phyloP scores from a whole-genome alignment of 1,284 basidiomycete species.

The Pseudozyma sp. region DNA sequence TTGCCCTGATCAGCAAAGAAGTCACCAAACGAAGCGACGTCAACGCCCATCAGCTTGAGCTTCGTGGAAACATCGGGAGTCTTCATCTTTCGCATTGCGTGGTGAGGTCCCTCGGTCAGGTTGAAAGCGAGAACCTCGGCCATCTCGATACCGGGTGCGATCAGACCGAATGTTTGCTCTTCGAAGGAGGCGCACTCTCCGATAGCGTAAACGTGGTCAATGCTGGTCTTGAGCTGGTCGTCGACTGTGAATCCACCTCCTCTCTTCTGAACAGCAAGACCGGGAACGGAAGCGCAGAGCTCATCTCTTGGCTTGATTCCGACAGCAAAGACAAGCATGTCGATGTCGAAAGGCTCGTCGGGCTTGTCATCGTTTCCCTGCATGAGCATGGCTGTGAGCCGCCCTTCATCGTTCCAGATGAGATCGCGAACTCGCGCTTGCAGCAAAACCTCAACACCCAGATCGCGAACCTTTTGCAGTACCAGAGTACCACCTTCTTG shows the following conservation, averaged over 20 bases:
- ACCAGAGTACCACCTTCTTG: constrained; percentile 78
- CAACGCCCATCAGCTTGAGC: constrained; percentile 80
- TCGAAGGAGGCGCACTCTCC: constrained; percentile 81
- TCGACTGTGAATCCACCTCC: constrained; percentile 76
- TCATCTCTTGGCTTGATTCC: constrained; percentile 78
- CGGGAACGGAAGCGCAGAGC: constrained; percentile 70
- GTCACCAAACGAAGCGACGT: constrained; percentile 81
- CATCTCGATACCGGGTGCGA: constrained; percentile 81
- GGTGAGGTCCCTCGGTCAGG: constrained; percentile 72
- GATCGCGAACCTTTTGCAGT: constrained; percentile 75
- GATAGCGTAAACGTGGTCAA: constrained; percentile 77
- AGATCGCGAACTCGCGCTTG: constrained; percentile 72
- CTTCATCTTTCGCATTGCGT: constrained; percentile 74
- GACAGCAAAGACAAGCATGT: constrained; percentile 67
- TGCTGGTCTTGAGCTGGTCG: constrained; percentile 75
- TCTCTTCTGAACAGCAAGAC: constrained; percentile 71
- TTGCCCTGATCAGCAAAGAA: constrained; percentile 77
- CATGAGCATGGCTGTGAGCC: constrained; percentile 60
- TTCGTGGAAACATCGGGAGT: constrained; percentile 76
- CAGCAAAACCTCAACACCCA: constrained; percentile 77
- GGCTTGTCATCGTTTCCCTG: constrained; percentile 64
- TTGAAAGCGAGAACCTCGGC: constrained; percentile 82
- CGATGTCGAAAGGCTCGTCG: constrained; percentile 65
- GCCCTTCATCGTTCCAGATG: constrained; percentile 41
- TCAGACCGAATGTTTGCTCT: constrained; percentile 78